Conservation (phyloP, 805 yeast species). For the Candida lessepsii region DNA sequence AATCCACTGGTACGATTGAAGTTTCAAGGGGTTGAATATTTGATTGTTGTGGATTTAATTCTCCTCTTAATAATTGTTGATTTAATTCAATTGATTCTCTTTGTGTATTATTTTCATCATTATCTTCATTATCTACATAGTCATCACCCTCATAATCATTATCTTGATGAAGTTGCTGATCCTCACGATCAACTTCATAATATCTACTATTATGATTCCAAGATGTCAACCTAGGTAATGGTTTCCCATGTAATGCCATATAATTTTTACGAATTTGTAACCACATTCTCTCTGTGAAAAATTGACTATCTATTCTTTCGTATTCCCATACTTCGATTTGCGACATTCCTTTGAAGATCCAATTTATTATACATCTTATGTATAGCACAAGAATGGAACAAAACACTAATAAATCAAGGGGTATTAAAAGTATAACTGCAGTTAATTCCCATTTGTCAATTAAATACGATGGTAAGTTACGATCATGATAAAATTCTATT, state of each 20-base stretch:
- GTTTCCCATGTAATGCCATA: constrained; percentile 35
- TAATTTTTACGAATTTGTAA: constrained; percentile 46
- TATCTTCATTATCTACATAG: too few species aligned
- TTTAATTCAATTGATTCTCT: constrained; percentile 5
- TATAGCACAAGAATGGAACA: constrained; percentile 59
- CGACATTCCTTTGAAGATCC: constrained; percentile 65
- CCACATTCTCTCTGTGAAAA: constrained; percentile 56
- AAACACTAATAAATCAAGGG: constrained; percentile 58
- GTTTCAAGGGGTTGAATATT: background rate
- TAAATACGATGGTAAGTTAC: constrained; percentile 56
- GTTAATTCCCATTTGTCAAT: constrained; percentile 51
- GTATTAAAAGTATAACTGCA: constrained; percentile 52
- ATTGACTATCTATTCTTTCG: constrained; percentile 74
- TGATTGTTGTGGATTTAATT: background rate
- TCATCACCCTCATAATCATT: too few species aligned
- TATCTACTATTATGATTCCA: constrained; percentile 37
- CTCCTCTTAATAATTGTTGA: background rate
- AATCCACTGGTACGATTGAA: constrained; percentile 30
- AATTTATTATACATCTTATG: constrained; percentile 57
- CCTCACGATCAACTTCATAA: constrained; percentile 15
- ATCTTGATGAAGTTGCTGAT: too few species aligned
- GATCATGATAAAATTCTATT: constrained; percentile 42
- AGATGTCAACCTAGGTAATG: constrained; percentile 46
- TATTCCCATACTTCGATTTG: constrained; percentile 92
- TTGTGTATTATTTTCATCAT: constrained; percentile 1